phyloP scores from a whole-genome alignment of 2,329 filamentous ascomycete species.

The Colletotrichum plurivorum region DNA sequence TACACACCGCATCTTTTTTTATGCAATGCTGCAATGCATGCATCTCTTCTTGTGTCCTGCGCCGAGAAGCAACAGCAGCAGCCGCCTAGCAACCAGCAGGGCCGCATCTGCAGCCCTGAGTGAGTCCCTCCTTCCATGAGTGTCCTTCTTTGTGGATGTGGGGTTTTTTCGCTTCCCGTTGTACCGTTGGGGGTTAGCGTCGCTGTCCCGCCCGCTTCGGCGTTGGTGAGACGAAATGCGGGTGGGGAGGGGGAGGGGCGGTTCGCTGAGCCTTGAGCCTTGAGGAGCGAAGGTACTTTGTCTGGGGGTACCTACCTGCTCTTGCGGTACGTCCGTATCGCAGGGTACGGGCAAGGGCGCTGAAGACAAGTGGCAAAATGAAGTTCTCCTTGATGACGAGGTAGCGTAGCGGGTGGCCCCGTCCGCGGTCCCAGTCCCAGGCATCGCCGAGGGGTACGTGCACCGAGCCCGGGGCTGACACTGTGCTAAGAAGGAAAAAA shows the following conservation, averaged over 20 bases:
- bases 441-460: conserved; percentile 1
- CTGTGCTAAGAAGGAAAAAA: conserved; percentile 8
- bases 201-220: conserved; percentile 3
- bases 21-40: too few species aligned
- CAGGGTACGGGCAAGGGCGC: background rate
- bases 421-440: background rate
- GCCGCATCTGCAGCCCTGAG: too few species aligned
- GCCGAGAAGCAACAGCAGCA: too few species aligned
- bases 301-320: too few species aligned
- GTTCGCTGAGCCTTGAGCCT: too few species aligned
- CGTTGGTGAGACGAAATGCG: conserved; percentile 10
- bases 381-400: background rate
- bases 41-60: too few species aligned
- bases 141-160: too few species aligned
- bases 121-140: too few species aligned
- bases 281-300: too few species aligned
- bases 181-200: conserved; percentile 10
- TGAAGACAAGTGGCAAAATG: background rate
- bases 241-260: background rate
- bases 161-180: too few species aligned
- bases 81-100: too few species aligned
- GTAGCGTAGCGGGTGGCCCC: conserved; percentile 1
- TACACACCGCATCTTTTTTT: too few species aligned
- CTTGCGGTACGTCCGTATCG: background rate
- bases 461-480: background rate